phyloP scores from a whole-genome alignment of 2,329 filamentous ascomycete genomes.

The Sclerotiophoma versabilis region DNA sequence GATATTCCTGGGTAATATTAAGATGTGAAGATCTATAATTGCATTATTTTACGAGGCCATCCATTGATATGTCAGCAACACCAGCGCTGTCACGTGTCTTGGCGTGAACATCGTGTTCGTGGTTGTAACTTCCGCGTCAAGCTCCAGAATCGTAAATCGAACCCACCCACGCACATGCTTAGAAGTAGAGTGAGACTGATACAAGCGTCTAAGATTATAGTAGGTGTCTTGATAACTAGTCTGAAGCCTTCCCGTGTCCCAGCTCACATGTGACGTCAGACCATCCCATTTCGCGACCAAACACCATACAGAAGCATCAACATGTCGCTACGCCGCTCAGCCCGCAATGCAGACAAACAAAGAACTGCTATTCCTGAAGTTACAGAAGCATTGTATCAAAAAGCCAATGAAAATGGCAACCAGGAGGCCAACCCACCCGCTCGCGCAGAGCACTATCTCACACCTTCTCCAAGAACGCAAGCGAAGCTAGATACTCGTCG shows the following conservation, averaged over 20 bases:
- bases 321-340: conserved; percentile 63
- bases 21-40: too few relatives aligned
- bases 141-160: conserved; percentile 18
- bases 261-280: conserved; percentile 33
- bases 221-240: conserved; percentile 57
- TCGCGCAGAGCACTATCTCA: background rate
- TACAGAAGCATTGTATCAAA: background rate
- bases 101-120: conserved; percentile 28
- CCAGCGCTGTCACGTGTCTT: conserved; percentile 33
- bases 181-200: background rate
- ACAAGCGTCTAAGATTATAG: background rate
- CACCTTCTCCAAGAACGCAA: background rate
- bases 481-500: background rate
- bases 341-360: conserved; percentile 51
- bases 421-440: background rate
- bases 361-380: background rate
- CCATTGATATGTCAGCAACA: conserved; percentile 31
- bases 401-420: background rate
- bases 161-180: conserved; percentile 12
- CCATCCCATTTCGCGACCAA: conserved; percentile 3
- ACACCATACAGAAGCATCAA: conserved; percentile 14
- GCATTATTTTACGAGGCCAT: too few relatives aligned
- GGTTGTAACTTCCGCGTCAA: conserved; percentile 23
- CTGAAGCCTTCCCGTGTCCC: background rate
- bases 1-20: too few relatives aligned